Percentiles rank a stretch among this genome's conserved stretches.
Conservation (phyloP, 768 basidiomycete species). For the Lactarius sanguifluus region DNA sequence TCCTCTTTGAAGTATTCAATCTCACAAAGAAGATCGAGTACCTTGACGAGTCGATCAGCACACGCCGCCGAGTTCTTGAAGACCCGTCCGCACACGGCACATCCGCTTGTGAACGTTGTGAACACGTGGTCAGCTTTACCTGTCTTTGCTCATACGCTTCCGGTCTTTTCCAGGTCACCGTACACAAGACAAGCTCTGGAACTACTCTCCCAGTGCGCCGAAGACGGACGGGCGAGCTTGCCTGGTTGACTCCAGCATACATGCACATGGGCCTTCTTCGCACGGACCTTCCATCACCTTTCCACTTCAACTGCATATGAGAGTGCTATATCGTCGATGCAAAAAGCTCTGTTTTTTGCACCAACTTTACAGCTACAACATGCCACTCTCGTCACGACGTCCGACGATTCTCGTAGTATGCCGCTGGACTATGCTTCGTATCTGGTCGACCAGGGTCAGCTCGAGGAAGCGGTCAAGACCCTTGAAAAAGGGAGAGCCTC, state of each 20-base stretch:
- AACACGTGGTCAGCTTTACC: background rate
- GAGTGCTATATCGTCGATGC: background rate
- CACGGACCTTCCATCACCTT: too few relatives aligned
- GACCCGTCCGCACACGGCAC: background rate
- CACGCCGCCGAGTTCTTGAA: background rate
- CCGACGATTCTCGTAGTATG: background rate
- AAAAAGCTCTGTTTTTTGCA: background rate
- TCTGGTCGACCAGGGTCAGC: too few relatives aligned
- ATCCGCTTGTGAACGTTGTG: background rate
- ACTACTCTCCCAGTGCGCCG: too few relatives aligned
- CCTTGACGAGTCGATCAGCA: background rate
- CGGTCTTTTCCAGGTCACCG: background rate
- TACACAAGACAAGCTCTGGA: too few relatives aligned
- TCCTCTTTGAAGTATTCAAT: background rate
- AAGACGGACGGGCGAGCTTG: too few relatives aligned
- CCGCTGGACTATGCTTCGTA: too few relatives aligned
- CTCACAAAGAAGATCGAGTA: background rate
- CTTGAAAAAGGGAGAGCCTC: background rate
- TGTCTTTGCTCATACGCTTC: background rate
- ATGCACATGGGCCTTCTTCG: too few relatives aligned
- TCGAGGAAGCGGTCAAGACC: too few relatives aligned
- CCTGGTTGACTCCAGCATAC: too few relatives aligned
- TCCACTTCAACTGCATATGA: too few relatives aligned
- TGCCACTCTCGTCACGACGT: background rate
- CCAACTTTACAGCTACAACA: background rate